Conservation (phyloP, 225 moss, liverwort and hornwort genomes). For the Anthoceros angustus region DNA sequence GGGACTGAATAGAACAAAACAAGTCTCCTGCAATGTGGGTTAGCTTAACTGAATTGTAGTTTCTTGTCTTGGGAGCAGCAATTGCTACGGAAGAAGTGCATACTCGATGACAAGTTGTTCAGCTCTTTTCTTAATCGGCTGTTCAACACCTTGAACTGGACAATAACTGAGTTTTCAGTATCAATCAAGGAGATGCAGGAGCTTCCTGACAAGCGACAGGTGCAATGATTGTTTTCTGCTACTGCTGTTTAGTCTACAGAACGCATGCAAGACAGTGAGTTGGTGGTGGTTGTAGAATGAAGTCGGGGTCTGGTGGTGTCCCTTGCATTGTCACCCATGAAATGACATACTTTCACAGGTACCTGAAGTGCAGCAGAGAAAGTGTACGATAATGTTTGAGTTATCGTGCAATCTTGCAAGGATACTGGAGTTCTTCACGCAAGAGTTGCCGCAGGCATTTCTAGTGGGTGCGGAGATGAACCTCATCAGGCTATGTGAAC, state of each 20-base stretch:
- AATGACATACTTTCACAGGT: constrained; percentile 28
- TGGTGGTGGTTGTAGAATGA: not conserved
- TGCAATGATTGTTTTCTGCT: not conserved
- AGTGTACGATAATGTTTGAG: constrained; percentile 96
- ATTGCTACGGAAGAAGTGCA: constrained; percentile 72
- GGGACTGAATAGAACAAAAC: no score
- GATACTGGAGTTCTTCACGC: constrained; percentile 91
- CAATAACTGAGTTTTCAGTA: constrained; percentile 88
- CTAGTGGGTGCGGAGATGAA: constrained; percentile 85
- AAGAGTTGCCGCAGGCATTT: constrained; percentile 77
- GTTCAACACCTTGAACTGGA: constrained; percentile 99
- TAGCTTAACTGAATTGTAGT: not conserved
- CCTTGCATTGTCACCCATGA: no score
- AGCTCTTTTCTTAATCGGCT: constrained; percentile 85
- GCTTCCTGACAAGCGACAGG: constrained; percentile 20
- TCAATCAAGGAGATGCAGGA: constrained; percentile 99
- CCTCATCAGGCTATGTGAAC: constrained; percentile 82
- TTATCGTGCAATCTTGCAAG: constrained; percentile 91
- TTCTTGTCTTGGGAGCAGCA: constrained; percentile 31
- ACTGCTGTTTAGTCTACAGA: not conserved
- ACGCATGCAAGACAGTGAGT: no score
- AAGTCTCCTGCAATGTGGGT: not conserved
- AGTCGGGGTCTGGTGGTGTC: not conserved
- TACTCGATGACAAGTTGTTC: constrained; percentile 61
- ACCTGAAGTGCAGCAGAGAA: constrained; percentile 67